These are phyloP conservation scores for Saccharomyces kudriavzevii DNA, from an alignment of 805 yeast species.

Conservation along the genomic window DNA sequence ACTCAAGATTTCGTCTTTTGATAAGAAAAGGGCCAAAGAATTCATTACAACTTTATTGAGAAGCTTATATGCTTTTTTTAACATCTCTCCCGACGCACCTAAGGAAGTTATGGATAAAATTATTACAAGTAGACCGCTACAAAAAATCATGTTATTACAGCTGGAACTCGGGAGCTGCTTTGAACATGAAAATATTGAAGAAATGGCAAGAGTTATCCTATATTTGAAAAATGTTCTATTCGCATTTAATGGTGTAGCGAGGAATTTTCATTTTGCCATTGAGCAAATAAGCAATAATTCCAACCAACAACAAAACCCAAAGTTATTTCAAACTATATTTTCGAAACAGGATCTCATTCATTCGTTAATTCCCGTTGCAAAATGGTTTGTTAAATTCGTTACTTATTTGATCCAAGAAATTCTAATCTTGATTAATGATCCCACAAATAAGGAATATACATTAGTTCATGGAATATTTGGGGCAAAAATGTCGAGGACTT, in stretches of 20 bases:
- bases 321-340: conserved; percentile 41
- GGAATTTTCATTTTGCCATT: conserved; percentile 33
- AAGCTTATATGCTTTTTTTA: conserved; percentile 27
- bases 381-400: conserved; percentile 80
- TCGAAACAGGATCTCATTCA: conserved; percentile 57
- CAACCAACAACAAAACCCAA: conserved; percentile 40
- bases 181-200: conserved; percentile 21
- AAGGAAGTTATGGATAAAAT: conserved; percentile 31
- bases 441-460: conserved; percentile 26
- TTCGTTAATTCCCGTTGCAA: conserved; percentile 63
- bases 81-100: conserved; percentile 30
- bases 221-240: conserved; percentile 27
- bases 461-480: conserved; percentile 52
- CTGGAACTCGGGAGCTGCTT: conserved; percentile 29
- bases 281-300: conserved; percentile 22
- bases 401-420: conserved; percentile 68
- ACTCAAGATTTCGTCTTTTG: conserved; percentile 14
- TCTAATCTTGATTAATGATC: conserved; percentile 35
- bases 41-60: conserved; percentile 23
- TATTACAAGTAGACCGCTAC: conserved; percentile 30
- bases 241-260: conserved; percentile 31
- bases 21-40: conserved; percentile 20
- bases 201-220: conserved; percentile 27
- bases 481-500: conserved; percentile 62
- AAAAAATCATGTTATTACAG: conserved; percentile 29